Evolutionary conservation across 1,139 yeast species (phyloP), one percentile per base, ranked within the genome.

Genomic region (Scheffersomyces illinoinensis): DNA sequence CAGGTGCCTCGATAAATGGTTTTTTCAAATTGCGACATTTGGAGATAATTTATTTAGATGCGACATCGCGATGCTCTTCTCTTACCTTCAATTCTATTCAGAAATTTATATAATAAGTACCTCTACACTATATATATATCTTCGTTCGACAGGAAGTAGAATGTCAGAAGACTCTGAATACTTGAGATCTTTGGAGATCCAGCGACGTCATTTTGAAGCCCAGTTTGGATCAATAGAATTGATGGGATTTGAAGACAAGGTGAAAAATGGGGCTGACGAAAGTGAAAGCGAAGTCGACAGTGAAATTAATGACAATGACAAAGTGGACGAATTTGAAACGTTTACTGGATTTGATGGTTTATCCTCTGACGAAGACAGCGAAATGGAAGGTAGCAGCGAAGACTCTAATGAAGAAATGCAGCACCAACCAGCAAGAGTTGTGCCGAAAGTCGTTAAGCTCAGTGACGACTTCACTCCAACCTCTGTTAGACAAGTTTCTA

Each of bases 201-300:
- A 88, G 62, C 68, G 92, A 62, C 69, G 77, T 39, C 85, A 87
- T 58, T 89, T 89, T 67, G 93, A 89, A 67, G 85, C 85, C 6
- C 92, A 88, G 74, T 89, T 89, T 70, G 92, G 91, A 0, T 75
- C 85, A 3, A 66, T 89, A 6, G 91, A 86, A 65, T 76, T 76
- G 2, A 69, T 85, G 79, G 91, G 91, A 5, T 87, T 72, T 66
- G 81, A 82, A 55, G 91, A 88, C 66, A 84, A 81, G 68, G 75
- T 86, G 7, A 82, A 75, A 60, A 53, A 58, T 3, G 51, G 56
- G 17, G 61, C 58, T 53, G 67, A 59, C 57, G 24, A 53, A 33
- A 33, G 51, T 49, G 62, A 59, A 17, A 54, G 59, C 54, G 63
- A 59, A 39, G 5, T 20, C 18, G 48, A 50, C 18, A 17, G 26